Base-by-base conservation (phyloP, 768 basidiomycete species). In the Lactifluus piperatus region DNA sequence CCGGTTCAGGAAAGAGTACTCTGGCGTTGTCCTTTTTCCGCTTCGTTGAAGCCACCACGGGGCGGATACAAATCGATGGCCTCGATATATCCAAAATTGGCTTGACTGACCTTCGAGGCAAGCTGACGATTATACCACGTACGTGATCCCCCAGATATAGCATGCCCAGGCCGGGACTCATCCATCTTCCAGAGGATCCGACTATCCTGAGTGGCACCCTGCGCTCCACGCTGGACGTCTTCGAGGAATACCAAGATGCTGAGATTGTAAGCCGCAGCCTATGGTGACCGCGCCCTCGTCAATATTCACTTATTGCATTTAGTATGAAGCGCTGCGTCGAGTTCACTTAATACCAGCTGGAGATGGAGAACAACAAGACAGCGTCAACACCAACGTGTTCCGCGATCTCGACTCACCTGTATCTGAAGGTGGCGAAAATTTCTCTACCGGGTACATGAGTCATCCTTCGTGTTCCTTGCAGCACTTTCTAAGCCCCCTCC, bases 381-480 rank as follows among this genome's bases (percentile, higher is more conserved):
- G 71, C 16, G 72, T 88, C 56, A 92, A 92, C 61, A 75, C 68
- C 30, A 92, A 92, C 59, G 80, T 88, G 3, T 90, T 90, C 79
- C 80, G 84, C 20, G 81, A 85, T 65, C 73, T 91, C 6, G 87
- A 91, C 61, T 86, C 83, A 0, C 64, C 77, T 8, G 86, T 91
- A 3, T 85, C 85, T 1, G 91, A 94, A 73, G 88, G 87, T 1
- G 90, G 89, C 18, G 92, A 94, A 20, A 94, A 93, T 73, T 93
- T 94, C 69, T 91, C 88, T 0, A 86, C 88, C 7, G 88, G 88
- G 86, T 87, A 57, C 47, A 77, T 68, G 27, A 39, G 30, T 32
- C 51, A 22, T 7, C 5, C 11, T 49, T 55, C 7, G 32, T 13
- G 18, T 18, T 16, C 9, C 41, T n/a, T 29, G 34, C 60, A 41